Conservation (phyloP, 345 rosid genomes). For the Combretum micranthum region DNA sequence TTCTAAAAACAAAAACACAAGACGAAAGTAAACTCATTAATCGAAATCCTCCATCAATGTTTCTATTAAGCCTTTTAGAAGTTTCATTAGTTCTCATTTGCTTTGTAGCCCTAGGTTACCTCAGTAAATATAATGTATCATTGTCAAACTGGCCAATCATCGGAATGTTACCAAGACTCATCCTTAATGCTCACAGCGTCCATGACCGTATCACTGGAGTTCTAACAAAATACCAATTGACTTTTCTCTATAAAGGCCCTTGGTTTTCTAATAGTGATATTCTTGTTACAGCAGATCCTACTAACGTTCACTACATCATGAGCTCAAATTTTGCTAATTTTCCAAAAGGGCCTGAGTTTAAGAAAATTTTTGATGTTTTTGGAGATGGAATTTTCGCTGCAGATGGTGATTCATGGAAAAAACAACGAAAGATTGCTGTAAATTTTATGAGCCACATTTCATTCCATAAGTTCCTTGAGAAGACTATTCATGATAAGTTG, state of each 20-base stretch:
- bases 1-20: too few relatives aligned
- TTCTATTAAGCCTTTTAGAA: slow-evolving; percentile 19
- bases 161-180: slow-evolving; percentile 49
- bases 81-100: slow-evolving; percentile 24
- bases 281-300: slow-evolving; percentile 40
- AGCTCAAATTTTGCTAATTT: slow-evolving; percentile 47
- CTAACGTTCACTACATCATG: slow-evolving; percentile 48
- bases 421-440: slow-evolving; percentile 33
- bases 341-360: slow-evolving; percentile 54
- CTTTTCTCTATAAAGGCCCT: slow-evolving; percentile 31
- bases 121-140: slow-evolving; percentile 8
- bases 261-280: slow-evolving; percentile 26
- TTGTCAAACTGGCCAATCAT: slow-evolving; percentile 40
- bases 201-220: slow-evolving; percentile 25
- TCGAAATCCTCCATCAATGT: background rate
- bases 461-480: slow-evolving; percentile 26
- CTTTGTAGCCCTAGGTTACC: slow-evolving; percentile 18
- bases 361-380: slow-evolving; percentile 38
- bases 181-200: slow-evolving; percentile 18
- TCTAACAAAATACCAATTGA: slow-evolving; percentile 17
- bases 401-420: slow-evolving; percentile 39
- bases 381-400: slow-evolving; percentile 56
- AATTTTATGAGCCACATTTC: slow-evolving; percentile 19
- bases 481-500: slow-evolving; percentile 26
- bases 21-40: too few relatives aligned